These are phyloP conservation scores for Dioscorea zingiberensis DNA, from an alignment of 106 monocot genomes.

Conservation along the genomic window DNA sequence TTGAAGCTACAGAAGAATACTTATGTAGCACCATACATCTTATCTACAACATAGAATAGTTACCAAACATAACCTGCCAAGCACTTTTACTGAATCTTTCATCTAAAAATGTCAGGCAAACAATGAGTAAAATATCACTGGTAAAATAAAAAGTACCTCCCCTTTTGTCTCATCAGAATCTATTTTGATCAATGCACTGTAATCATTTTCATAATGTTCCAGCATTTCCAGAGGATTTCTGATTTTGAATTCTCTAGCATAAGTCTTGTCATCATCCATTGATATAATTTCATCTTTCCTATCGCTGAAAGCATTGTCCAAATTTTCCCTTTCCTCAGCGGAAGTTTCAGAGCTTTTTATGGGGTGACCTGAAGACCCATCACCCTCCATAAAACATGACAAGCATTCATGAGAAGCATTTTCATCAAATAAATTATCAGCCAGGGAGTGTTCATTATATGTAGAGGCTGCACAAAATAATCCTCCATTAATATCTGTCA, in stretches of 20 bases:
- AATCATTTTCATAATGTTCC: background rate
- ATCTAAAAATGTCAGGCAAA: background rate
- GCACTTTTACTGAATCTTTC: background rate
- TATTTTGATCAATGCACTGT: constrained; percentile 2
- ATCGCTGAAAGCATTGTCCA: constrained; percentile 1
- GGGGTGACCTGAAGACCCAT: no score
- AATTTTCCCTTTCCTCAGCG: constrained; percentile 21
- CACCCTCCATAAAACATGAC: no score
- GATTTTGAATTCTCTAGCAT: constrained; percentile 1
- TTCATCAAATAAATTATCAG: no score
- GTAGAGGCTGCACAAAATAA: no score
- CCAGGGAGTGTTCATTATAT: no score
- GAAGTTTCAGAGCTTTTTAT: constrained; percentile 13
- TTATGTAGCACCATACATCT: no score
- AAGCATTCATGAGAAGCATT: no score
- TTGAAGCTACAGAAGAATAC: no score
- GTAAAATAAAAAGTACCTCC: constrained; percentile 5
- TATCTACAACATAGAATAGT: no score
- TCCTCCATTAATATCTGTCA: no score
- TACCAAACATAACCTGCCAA: no score
- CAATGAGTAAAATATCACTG: background rate
- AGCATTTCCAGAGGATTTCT: background rate
- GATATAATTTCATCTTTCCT: constrained; percentile 8
- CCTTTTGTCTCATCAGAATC: constrained; percentile 5
- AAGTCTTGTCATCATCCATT: background rate